Conservation (phyloP, 2,329 filamentous ascomycete species). For the Myriosclerotinia curreyana region DNA sequence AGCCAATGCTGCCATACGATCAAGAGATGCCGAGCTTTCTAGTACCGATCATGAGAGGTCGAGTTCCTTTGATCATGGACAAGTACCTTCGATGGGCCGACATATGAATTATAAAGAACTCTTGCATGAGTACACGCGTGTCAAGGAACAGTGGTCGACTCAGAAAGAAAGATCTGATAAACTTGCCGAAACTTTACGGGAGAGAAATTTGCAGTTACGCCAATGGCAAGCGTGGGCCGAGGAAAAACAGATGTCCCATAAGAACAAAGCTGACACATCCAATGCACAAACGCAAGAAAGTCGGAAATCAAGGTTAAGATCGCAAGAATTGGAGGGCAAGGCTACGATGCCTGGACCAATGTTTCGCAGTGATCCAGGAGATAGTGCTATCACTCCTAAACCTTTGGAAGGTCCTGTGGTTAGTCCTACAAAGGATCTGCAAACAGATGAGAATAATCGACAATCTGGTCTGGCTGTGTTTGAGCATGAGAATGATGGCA, state of each 20-base stretch:
- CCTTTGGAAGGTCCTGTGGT: neutral
- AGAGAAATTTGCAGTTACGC: constrained; percentile 1
- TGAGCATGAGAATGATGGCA: neutral
- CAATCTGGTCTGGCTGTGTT: neutral
- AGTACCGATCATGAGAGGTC: constrained; percentile 14
- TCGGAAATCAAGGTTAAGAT: constrained; percentile 4
- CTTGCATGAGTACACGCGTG: constrained; percentile 1
- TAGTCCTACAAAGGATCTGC: neutral
- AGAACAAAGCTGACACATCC: neutral
- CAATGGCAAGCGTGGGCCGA: constrained; percentile 9
- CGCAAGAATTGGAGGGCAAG: constrained; percentile 7
- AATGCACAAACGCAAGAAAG: constrained; percentile 3
- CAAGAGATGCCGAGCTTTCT: constrained; percentile 6
- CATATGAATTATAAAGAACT: constrained; percentile 9
- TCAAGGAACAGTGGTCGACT: constrained; percentile 17
- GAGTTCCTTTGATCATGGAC: neutral
- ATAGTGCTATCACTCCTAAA: neutral
- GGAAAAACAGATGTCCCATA: neutral
- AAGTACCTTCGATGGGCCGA: neutral
- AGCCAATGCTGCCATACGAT: constrained; percentile 22
- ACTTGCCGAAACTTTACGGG: constrained; percentile 3
- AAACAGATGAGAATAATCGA: neutral
- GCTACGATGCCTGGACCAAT: neutral
- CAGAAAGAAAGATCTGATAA: constrained; percentile 18
- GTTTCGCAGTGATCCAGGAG: neutral